phyloP scores from a whole-genome alignment of 139 green algal genomes.

The Tetraselmis striata region DNA sequence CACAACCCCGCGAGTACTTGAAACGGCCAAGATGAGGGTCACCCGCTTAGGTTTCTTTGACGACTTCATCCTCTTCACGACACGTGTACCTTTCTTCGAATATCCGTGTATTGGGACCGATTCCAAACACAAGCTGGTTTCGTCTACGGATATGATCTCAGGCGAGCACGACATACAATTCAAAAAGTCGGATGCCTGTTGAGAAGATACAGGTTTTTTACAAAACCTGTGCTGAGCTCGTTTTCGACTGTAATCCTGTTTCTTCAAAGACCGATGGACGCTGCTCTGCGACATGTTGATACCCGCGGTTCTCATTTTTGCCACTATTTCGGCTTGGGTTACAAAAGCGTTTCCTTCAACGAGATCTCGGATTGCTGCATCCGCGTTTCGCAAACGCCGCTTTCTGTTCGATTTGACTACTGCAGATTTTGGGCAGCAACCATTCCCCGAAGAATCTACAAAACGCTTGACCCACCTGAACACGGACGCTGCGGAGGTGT shows the following conservation, averaged over 20 bases:
- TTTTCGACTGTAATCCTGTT: not conserved
- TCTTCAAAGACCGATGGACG: not conserved
- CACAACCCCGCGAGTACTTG: not conserved
- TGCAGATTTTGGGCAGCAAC: not conserved
- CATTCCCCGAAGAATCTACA: not conserved
- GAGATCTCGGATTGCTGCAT: not conserved
- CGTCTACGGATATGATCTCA: not conserved
- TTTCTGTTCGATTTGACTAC: not conserved
- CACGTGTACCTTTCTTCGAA: not conserved
- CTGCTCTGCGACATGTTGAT: not conserved
- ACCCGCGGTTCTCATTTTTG: not conserved
- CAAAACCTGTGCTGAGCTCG: not conserved
- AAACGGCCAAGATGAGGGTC: not conserved
- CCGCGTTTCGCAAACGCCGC: not conserved
- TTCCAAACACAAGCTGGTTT: not conserved
- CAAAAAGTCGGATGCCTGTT: not conserved
- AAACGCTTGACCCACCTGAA: not conserved
- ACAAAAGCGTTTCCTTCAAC: not conserved
- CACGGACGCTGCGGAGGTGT: not conserved
- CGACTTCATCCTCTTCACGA: not conserved
- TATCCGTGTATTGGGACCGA: not conserved
- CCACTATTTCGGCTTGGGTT: not conserved
- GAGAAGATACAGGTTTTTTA: not conserved
- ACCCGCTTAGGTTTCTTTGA: not conserved
- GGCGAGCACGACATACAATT: not conserved